Percentiles rank a stretch among this genome's conserved stretches.
These are phyloP conservation scores for Dryas integrifolia DNA, from an alignment of 331 rosid genomes.

Conservation along the genomic window DNA sequence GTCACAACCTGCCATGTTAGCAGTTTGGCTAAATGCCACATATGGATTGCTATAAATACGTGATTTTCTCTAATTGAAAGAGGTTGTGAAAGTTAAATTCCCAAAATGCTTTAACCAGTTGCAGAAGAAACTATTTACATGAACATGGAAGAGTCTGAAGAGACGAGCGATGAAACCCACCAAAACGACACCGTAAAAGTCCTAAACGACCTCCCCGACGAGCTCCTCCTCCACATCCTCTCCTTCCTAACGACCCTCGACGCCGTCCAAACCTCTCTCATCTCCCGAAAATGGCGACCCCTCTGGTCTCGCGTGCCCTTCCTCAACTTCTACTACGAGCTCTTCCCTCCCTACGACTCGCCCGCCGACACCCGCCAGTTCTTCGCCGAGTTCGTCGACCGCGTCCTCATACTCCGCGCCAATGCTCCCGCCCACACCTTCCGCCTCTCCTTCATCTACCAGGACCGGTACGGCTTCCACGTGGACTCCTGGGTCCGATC, in stretches of 20 bases:
- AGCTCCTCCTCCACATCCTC: constrained; percentile 16
- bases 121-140: too few species aligned
- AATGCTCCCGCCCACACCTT: neutral
- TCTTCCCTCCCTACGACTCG: neutral
- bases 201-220: constrained; percentile 14
- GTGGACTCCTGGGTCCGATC: constrained; percentile 7
- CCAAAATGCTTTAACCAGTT: too few species aligned
- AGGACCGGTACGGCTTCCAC: neutral
- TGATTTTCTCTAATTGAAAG: too few species aligned
- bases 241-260: constrained; percentile 12
- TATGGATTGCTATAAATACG: too few species aligned
- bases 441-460: constrained; percentile 15
- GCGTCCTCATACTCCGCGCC: constrained; percentile 6
- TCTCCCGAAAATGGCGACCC: constrained; percentile 5
- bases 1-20: too few species aligned
- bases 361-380: neutral
- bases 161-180: neutral
- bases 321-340: constrained; percentile 14
- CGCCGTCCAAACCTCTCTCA: neutral
- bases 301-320: constrained; percentile 1
- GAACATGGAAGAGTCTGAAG: neutral
- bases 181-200: too few species aligned
- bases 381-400: constrained; percentile 14
- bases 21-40: too few species aligned
- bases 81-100: too few species aligned